phyloP scores from a whole-genome alignment of 129 eudicot species.

The Heracleum sosnowskyi region DNA sequence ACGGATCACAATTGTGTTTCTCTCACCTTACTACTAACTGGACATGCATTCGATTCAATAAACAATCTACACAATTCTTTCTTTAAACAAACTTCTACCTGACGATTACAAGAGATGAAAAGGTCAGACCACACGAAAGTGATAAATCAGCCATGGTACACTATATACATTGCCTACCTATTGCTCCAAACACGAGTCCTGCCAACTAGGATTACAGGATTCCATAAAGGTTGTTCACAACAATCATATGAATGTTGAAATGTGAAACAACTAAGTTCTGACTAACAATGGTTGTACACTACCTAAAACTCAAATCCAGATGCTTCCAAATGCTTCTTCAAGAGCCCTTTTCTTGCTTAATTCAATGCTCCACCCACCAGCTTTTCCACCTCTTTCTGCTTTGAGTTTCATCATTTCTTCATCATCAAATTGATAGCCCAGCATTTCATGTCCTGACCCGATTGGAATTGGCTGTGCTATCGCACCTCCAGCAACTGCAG shows the following conservation, averaged over 20 bases:
- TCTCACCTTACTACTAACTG: no score
- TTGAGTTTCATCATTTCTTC: conserved; percentile 73
- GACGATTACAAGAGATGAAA: no score
- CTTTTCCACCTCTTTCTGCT: conserved; percentile 74
- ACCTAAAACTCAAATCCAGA: conserved; percentile 52
- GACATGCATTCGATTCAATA: no score
- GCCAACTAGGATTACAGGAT: not conserved
- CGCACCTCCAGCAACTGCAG: conserved; percentile 77
- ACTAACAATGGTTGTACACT: not conserved
- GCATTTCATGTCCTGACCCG: conserved; percentile 50
- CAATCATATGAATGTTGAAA: not conserved
- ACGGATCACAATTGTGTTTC: no score
- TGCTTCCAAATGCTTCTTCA: conserved; percentile 91
- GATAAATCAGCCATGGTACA: not conserved
- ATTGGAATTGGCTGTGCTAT: conserved; percentile 66
- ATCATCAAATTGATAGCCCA: conserved; percentile 56
- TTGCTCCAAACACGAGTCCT: not conserved
- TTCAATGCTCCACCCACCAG: conserved; percentile 94
- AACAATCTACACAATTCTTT: no score
- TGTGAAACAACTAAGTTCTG: not conserved
- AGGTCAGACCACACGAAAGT: no score
- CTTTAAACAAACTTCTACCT: no score
- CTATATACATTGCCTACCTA: not conserved
- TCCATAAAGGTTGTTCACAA: not conserved
- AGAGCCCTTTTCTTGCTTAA: conserved; percentile 81